Conservation (phyloP, 2,329 filamentous ascomycete genomes). For the Beauveria sp. region DNA sequence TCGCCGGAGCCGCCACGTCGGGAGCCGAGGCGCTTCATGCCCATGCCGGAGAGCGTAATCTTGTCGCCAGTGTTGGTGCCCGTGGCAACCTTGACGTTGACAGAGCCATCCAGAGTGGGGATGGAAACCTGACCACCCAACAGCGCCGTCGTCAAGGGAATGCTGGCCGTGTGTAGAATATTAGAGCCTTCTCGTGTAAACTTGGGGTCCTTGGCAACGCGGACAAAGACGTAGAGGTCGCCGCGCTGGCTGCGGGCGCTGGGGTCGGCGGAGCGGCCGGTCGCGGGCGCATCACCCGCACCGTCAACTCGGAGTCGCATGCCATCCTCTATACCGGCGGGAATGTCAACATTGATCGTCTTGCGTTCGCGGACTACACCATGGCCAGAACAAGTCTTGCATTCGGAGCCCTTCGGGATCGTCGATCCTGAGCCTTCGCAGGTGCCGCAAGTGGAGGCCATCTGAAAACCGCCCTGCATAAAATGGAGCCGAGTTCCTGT, state of each 20-base stretch:
- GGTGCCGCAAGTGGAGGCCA: constrained; percentile 78
- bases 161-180: constrained; percentile 82
- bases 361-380: constrained; percentile 79
- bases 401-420: constrained; percentile 75
- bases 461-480: constrained; percentile 90
- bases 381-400: constrained; percentile 69
- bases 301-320: constrained; percentile 83
- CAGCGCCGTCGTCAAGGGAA: constrained; percentile 87
- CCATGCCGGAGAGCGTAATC: constrained; percentile 81
- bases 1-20: constrained; percentile 68
- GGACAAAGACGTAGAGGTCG: constrained; percentile 85
- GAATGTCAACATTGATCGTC: constrained; percentile 84
- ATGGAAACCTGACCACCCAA: constrained; percentile 85
- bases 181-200: constrained; percentile 85
- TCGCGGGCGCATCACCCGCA: constrained; percentile 79
- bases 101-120: constrained; percentile 82
- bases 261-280: constrained; percentile 58
- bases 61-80: constrained; percentile 90
- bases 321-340: constrained; percentile 90
- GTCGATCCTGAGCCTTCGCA: constrained; percentile 74
- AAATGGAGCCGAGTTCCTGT: constrained; percentile 82
- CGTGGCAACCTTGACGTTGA: constrained; percentile 83
- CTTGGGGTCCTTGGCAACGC: constrained; percentile 80
- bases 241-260: constrained; percentile 63
- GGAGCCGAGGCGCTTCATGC: constrained; percentile 77